Conservation (phyloP, 345 rosid species). For the Brassica carinata region DNA sequence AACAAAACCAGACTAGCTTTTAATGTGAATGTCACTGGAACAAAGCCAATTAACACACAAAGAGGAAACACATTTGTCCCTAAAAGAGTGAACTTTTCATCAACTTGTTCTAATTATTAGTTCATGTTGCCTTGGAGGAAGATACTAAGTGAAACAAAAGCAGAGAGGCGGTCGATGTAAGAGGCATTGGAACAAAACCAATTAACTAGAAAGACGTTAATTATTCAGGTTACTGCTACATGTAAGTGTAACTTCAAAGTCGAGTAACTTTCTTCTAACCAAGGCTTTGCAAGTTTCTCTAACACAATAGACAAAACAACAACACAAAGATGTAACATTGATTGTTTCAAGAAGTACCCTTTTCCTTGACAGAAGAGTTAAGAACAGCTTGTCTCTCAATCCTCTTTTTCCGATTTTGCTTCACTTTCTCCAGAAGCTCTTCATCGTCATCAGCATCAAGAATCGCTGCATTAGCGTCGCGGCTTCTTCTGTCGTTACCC, state of each 20-base stretch:
- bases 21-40: background rate
- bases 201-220: background rate
- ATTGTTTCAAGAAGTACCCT: slow-evolving; percentile 48
- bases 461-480: slow-evolving; percentile 68
- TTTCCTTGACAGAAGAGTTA: slow-evolving; percentile 69
- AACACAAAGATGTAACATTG: slow-evolving; percentile 4
- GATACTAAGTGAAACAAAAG: slow-evolving; percentile 2
- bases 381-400: slow-evolving; percentile 80
- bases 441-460: slow-evolving; percentile 90
- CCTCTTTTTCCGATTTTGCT: slow-evolving; percentile 82
- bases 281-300: background rate
- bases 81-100: background rate
- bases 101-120: background rate
- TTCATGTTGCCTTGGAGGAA: background rate
- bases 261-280: background rate
- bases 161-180: background rate
- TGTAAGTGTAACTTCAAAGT: background rate
- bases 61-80: background rate
- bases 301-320: background rate
- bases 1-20: background rate
- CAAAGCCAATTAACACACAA: slow-evolving; percentile 7
- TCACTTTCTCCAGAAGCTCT: slow-evolving; percentile 86
- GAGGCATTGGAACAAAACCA: background rate
- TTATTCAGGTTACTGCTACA: slow-evolving; percentile 4
- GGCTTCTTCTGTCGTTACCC: slow-evolving; percentile 30